These are phyloP conservation scores for Cercospora zeae-maydis DNA, from an alignment of 2,329 filamentous ascomycete genomes.

Conservation along the genomic window DNA sequence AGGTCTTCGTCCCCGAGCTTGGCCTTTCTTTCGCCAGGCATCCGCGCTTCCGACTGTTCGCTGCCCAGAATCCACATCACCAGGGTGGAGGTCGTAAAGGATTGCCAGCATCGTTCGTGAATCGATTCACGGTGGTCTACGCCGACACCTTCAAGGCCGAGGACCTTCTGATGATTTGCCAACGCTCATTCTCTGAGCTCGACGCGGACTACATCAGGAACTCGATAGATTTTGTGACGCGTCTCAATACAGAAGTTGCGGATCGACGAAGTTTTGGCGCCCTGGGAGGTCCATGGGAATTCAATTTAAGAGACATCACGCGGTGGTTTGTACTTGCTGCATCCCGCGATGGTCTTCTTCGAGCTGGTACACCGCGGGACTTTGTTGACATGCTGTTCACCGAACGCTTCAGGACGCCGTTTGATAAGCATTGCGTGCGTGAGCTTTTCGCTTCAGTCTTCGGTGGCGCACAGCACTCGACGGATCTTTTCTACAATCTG, in stretches of 20 bases:
- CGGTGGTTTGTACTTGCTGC: constrained; percentile 77
- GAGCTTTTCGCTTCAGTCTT: constrained; percentile 66
- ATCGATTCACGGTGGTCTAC: constrained; percentile 96
- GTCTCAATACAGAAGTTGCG: constrained; percentile 69
- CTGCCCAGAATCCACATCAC: constrained; percentile 95
- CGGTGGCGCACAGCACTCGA: constrained; percentile 39
- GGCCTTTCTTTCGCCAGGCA: constrained; percentile 92
- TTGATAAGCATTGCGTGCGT: constrained; percentile 64
- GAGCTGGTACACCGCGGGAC: constrained; percentile 60
- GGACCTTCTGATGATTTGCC: constrained; percentile 79
- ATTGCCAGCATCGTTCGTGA: constrained; percentile 91
- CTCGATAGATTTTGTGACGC: constrained; percentile 75
- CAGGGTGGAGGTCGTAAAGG: constrained; percentile 95
- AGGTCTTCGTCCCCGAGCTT: constrained; percentile 91
- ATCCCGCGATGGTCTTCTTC: constrained; percentile 58
- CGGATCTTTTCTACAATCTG: constrained; percentile 68
- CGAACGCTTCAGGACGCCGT: constrained; percentile 76
- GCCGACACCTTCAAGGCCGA: constrained; percentile 81
- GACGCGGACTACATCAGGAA: constrained; percentile 57
- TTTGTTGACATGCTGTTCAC: constrained; percentile 78
- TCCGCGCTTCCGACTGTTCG: constrained; percentile 87
- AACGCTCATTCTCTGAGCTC: constrained; percentile 68
- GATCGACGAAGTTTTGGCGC: constrained; percentile 53
- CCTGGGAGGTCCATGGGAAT: constrained; percentile 81
- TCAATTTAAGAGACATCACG: constrained; percentile 86